These are phyloP conservation scores for Sarocladium kiliense DNA, from an alignment of 2,329 filamentous ascomycete genomes.

Conservation along the genomic window DNA sequence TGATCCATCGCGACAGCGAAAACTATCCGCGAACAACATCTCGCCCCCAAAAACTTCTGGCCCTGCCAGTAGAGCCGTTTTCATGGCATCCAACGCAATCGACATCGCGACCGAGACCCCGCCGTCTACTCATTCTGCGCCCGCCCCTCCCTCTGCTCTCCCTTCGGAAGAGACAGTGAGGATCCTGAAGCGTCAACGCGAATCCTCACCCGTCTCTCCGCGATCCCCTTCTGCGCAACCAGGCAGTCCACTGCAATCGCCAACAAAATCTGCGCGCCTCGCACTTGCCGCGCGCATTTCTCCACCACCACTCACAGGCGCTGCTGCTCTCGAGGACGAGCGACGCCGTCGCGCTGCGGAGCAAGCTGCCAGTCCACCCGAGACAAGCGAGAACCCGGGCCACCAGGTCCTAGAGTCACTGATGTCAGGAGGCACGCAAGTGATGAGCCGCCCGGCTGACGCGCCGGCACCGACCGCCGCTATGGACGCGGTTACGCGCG, in stretches of 20 bases:
- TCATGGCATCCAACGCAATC: conserved; percentile 51
- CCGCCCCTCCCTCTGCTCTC: conserved; percentile 25
- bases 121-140: conserved; percentile 29
- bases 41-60: background rate
- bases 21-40: background rate
- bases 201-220: conserved; percentile 38
- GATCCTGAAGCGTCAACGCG: conserved; percentile 40
- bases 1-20: conserved; percentile 6
- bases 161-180: conserved; percentile 34
- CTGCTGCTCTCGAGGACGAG: conserved; percentile 50
- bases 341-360: conserved; percentile 40
- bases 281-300: conserved; percentile 38
- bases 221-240: conserved; percentile 20
- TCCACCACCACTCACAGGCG: conserved; percentile 42
- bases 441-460: conserved; percentile 53
- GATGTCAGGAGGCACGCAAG: conserved; percentile 45
- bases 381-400: conserved; percentile 48
- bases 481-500: conserved; percentile 28
- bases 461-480: conserved; percentile 41
- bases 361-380: conserved; percentile 31
- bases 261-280: conserved; percentile 49
- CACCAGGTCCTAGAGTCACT: conserved; percentile 49
- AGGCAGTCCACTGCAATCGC: conserved; percentile 38
- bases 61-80: conserved; percentile 9
- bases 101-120: conserved; percentile 47